These are phyloP conservation scores for Aethionema arabicum DNA, from an alignment of 345 rosid genomes.

Conservation along the genomic window DNA sequence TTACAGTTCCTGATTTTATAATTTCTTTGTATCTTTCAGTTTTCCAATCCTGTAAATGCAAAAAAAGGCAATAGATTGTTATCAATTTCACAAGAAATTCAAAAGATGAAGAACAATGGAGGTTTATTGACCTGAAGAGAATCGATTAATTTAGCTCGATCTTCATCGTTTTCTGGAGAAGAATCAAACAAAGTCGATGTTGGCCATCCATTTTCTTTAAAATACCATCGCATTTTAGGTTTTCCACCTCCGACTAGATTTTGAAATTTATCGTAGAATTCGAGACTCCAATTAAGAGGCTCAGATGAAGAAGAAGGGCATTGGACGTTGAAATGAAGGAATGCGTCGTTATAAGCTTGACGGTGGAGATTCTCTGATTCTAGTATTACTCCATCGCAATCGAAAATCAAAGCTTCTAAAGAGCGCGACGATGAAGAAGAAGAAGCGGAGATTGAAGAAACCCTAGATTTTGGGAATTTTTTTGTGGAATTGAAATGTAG, in stretches of 20 bases:
- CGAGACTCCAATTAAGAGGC: slow-evolving; percentile 65
- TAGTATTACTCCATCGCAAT: slow-evolving; percentile 91
- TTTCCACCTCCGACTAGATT: slow-evolving; percentile 88
- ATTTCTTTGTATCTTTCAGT: slow-evolving; percentile 92
- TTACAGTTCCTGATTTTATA: slow-evolving; percentile 91
- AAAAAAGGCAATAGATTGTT: background rate
- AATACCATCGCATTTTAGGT: slow-evolving; percentile 99
- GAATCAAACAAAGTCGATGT: slow-evolving; percentile 56
- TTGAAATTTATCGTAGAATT: slow-evolving; percentile 85
- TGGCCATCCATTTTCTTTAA: slow-evolving; percentile 94
- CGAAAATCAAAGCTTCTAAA: slow-evolving; percentile 78
- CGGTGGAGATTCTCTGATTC: slow-evolving; percentile 94
- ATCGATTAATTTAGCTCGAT: slow-evolving; percentile 71
- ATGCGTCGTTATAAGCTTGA: slow-evolving; percentile 94
- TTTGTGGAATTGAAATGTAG: slow-evolving; percentile 33
- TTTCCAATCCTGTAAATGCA: slow-evolving; percentile 79
- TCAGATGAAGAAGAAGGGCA: slow-evolving; percentile 51
- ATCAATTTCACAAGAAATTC: background rate
- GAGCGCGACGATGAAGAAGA: slow-evolving; percentile 37
- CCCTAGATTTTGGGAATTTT: background rate
- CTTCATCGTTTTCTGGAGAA: slow-evolving; percentile 64
- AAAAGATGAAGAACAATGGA: background rate
- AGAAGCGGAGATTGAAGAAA: slow-evolving; percentile 39
- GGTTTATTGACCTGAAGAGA: slow-evolving; percentile 62
- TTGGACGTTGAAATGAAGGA: slow-evolving; percentile 73